Evolutionary conservation across 2,329 filamentous ascomycete species (phyloP).

Genomic region (Stagonosporopsis cucurbitacearum): DNA sequence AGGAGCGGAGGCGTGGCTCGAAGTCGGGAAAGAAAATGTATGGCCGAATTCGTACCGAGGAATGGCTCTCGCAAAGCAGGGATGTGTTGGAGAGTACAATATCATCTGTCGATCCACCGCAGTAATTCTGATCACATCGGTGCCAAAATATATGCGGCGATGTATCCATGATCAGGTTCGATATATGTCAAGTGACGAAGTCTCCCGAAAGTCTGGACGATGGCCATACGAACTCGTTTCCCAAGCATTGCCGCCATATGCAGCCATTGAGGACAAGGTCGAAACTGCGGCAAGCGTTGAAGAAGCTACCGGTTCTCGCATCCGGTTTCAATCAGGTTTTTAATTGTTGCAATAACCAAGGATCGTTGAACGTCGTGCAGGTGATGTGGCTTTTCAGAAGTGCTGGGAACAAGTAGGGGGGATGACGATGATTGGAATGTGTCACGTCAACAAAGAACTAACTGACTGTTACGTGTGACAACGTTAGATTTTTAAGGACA

Average conservation of each 20-base stretch:
- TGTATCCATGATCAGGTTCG: neutral
- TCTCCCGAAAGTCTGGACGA: neutral
- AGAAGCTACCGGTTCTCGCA: neutral
- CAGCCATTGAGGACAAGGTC: no score
- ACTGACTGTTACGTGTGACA: slow-evolving; percentile 10
- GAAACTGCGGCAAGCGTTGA: neutral
- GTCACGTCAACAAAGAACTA: slow-evolving; percentile 3
- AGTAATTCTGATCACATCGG: neutral
- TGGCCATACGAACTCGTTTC: no score
- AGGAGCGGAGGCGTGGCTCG: neutral
- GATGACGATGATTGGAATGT: slow-evolving; percentile 15
- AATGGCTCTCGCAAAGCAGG: slow-evolving; percentile 6
- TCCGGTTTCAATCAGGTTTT: neutral
- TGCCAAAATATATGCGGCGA: neutral
- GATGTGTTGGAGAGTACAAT: neutral
- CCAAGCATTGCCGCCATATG: no score
- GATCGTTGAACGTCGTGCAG: neutral
- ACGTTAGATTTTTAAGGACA: neutral
- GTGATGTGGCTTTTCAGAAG: neutral
- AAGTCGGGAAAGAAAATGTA: neutral
- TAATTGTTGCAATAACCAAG: neutral
- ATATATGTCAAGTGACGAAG: neutral
- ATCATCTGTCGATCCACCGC: neutral
- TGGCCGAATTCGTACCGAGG: slow-evolving; percentile 9
- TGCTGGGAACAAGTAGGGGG: neutral